A percentile compares a stretch with the other conserved stretches of the same genome.
Evolutionary conservation across 1,284 basidiomycete species (phyloP).

Genomic region (Chalciporus sp.): DNA sequence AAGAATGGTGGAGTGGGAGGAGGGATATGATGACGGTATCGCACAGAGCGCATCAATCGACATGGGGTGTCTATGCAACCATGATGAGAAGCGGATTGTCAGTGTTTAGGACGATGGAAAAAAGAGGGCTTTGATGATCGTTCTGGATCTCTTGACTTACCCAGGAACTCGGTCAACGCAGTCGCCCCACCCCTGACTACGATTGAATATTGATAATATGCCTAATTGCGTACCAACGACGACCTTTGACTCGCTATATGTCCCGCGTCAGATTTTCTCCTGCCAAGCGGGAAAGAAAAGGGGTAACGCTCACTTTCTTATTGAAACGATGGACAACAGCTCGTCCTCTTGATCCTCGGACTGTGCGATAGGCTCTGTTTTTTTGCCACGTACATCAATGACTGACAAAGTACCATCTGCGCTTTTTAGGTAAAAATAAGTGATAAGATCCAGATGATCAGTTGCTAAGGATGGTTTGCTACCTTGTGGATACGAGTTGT

Average conservation of each 20-base stretch:
- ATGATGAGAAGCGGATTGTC: constrained; percentile 7
- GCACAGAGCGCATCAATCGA: constrained; percentile 84
- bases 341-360: constrained; percentile 98
- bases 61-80: constrained; percentile 69
- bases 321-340: constrained; percentile 79
- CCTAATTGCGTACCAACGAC: constrained; percentile 92
- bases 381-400: constrained; percentile 84
- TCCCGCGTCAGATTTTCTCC: not conserved
- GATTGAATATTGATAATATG: constrained; percentile 90
- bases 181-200: constrained; percentile 85
- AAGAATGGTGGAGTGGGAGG: constrained; percentile 74
- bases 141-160: constrained; percentile 39
- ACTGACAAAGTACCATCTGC: constrained; percentile 92
- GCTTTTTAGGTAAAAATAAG: constrained; percentile 42
- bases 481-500: constrained; percentile 87
- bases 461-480: constrained; percentile 29
- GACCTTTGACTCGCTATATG: constrained; percentile 68
- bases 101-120: not conserved
- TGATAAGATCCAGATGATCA: not conserved
- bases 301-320: constrained; percentile 65
- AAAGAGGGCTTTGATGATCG: not conserved
- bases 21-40: constrained; percentile 66
- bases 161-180: constrained; percentile 94
- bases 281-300: not conserved
- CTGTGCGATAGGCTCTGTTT: constrained; percentile 70